A percentile compares a stretch with the other conserved stretches of the same genome.
Conservation (phyloP, 768 basidiomycete genomes). For the Hygrocybe coccinea region DNA sequence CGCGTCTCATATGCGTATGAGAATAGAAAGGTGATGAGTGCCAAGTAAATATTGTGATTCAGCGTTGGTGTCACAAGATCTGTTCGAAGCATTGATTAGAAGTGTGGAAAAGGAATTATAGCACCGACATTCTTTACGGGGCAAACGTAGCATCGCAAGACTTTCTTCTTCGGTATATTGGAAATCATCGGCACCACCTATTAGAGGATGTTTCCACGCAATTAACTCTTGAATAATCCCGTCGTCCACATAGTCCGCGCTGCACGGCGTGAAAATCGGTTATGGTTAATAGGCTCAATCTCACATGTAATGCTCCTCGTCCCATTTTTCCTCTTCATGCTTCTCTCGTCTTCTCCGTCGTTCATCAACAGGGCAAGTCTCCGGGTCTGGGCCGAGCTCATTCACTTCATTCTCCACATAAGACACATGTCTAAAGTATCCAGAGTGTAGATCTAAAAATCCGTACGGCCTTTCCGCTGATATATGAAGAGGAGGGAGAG, state of each 20-base stretch:
- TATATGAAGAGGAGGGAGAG: slow-evolving; percentile 35
- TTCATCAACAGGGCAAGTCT: slow-evolving; percentile 47
- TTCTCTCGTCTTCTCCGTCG: slow-evolving; percentile 49
- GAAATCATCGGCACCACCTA: slow-evolving; percentile 31
- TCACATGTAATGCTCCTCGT: slow-evolving; percentile 81
- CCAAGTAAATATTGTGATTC: slow-evolving; percentile 60
- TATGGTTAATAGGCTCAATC: slow-evolving; percentile 14
- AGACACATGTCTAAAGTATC: slow-evolving; percentile 69
- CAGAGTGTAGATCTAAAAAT: slow-evolving; percentile 68
- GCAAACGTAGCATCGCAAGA: slow-evolving; percentile 53
- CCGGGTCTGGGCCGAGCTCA: slow-evolving; percentile 66
- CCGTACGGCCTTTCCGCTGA: slow-evolving; percentile 57
- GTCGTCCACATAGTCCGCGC: slow-evolving; percentile 79
- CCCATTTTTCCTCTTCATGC: slow-evolving; percentile 75
- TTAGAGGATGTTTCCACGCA: slow-evolving; percentile 57
- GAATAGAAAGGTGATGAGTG: slow-evolving; percentile 67
- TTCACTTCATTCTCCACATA: slow-evolving; percentile 79
- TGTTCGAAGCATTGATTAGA: slow-evolving; percentile 24
- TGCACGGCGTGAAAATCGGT: slow-evolving; percentile 26
- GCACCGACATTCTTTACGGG: slow-evolving; percentile 50
- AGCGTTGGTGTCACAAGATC: slow-evolving; percentile 58
- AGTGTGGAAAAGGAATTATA: not conserved
- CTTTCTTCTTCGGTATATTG: slow-evolving; percentile 72
- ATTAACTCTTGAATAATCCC: slow-evolving; percentile 70
- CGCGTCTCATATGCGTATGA: slow-evolving; percentile 78